Evolutionary conservation across 768 basidiomycete species (phyloP).

Genomic region (Lactifluus subvellereus): DNA sequence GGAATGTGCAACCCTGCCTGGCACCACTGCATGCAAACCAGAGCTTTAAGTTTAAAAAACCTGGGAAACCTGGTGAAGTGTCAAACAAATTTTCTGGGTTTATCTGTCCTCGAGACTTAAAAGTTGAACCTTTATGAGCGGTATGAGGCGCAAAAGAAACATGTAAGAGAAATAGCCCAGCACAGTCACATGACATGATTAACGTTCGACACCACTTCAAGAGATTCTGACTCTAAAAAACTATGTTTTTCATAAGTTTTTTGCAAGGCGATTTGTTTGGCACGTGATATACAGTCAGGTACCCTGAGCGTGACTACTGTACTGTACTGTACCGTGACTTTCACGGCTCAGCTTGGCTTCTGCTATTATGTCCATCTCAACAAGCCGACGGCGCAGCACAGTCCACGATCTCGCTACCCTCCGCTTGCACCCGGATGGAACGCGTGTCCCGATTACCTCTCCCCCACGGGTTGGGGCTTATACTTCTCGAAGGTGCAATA

Average conservation of each 20-base stretch:
- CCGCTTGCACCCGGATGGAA: conserved; percentile 60
- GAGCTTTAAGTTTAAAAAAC: background rate
- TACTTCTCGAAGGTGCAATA: conserved; percentile 33
- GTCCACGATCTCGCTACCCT: conserved; percentile 61
- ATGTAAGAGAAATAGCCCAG: too few relatives aligned
- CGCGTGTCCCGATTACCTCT: conserved; percentile 41
- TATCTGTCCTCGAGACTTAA: background rate
- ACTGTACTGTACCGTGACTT: too few relatives aligned
- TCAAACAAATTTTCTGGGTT: background rate
- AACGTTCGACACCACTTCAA: too few relatives aligned
- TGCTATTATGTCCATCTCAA: background rate
- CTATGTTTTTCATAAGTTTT: too few relatives aligned
- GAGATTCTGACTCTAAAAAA: too few relatives aligned
- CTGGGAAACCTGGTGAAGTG: background rate
- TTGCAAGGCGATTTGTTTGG: too few relatives aligned
- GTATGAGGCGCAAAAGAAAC: background rate
- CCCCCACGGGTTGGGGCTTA: conserved; percentile 33
- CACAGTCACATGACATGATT: too few relatives aligned
- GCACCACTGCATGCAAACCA: background rate
- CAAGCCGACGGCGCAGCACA: conserved; percentile 39
- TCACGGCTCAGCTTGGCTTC: background rate
- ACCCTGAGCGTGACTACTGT: too few relatives aligned
- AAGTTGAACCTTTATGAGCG: background rate
- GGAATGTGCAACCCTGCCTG: background rate
- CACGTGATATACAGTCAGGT: too few relatives aligned